Base-by-base conservation (phyloP, 805 yeast species). In the Alloascoidea africana region DNA sequence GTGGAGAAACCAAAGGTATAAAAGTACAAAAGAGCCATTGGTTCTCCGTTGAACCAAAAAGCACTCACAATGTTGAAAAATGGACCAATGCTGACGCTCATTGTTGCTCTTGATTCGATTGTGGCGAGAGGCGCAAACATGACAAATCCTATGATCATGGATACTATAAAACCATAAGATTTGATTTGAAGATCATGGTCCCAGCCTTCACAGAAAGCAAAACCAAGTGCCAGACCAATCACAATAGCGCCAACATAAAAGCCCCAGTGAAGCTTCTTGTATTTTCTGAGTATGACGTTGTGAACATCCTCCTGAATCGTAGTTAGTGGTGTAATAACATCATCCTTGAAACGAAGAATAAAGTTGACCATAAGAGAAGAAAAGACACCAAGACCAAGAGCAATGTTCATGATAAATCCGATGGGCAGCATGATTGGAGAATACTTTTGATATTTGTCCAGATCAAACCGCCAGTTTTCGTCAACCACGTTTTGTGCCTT, bases 61-160 rank as follows among this genome's bases (percentile, higher is more conserved):
- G 77, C 84, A 2, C 77, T 68, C 38, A 78, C 51, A 3, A 76
- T 81, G 46, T 71, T 72, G n/a, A n/a, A n/a, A n/a, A n/a, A n/a
- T n/a, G n/a, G n/a, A n/a, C n/a, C n/a, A 43, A 76, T 56, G 11
- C 78, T 78, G 39, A 76, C 68, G 1, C 65, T 48, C 34, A 59
- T 66, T 56, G 78, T 78, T 0, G 86, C 74, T 23, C 71, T 67
- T 3, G 83, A 77, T 14, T 66, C 68, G 37, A 79, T 63, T 14
- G 78, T 58, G 1, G 77, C 73, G 16, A 75, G 59, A 4, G 86
- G 87, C 34, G 77, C 56, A 36, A 78, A 55, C 49, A 76, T 68
- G 11, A 70, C 54, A 27, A 68, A 51, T 36, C 73, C 70, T 42
- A 76, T 62, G n/a, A 62, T 56, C 6, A 76, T 55, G 1, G 76